Conservation (phyloP, 1,284 basidiomycete species). For the Gomphus bonarii region DNA sequence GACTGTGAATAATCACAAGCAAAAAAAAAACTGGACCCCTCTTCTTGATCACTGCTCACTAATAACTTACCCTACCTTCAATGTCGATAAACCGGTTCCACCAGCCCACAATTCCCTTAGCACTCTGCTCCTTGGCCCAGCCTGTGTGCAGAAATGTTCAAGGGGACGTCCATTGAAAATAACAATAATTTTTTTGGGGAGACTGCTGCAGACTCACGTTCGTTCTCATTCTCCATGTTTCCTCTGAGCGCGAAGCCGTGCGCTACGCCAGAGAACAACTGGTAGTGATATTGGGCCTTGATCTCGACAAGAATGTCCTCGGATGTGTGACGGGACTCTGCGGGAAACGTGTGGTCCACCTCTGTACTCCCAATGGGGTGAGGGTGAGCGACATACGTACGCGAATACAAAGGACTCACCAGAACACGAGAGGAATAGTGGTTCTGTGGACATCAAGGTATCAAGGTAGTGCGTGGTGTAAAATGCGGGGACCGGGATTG, state of each 20-base stretch:
- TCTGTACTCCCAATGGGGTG: slow-evolving; percentile 25
- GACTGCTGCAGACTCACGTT: slow-evolving; percentile 24
- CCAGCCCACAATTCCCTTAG: slow-evolving; percentile 34
- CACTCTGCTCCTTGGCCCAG: slow-evolving; percentile 53
- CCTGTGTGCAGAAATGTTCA: slow-evolving; percentile 22
- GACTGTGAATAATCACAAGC: too few species aligned
- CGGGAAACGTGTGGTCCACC: slow-evolving; percentile 33
- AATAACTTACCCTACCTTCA: too few species aligned
- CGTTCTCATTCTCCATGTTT: slow-evolving; percentile 27
- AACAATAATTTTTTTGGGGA: too few species aligned
- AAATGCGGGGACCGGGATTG: neutral
- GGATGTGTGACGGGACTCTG: slow-evolving; percentile 32
- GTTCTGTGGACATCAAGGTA: slow-evolving; percentile 31
- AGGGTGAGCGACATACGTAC: neutral
- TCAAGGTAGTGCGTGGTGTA: too few species aligned
- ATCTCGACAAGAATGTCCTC: slow-evolving; percentile 34
- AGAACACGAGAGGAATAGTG: slow-evolving; percentile 41
- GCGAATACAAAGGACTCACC: slow-evolving; percentile 22
- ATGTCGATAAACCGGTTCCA: slow-evolving; percentile 27
- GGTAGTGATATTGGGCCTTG: slow-evolving; percentile 35
- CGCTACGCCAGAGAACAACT: slow-evolving; percentile 37
- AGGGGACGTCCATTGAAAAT: neutral
- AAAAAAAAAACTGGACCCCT: too few species aligned
- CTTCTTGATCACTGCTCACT: too few species aligned
- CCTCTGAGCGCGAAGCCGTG: slow-evolving; percentile 37